phyloP scores from a whole-genome alignment of 2,329 filamentous ascomycete genomes.

The Neonectria punicea region DNA sequence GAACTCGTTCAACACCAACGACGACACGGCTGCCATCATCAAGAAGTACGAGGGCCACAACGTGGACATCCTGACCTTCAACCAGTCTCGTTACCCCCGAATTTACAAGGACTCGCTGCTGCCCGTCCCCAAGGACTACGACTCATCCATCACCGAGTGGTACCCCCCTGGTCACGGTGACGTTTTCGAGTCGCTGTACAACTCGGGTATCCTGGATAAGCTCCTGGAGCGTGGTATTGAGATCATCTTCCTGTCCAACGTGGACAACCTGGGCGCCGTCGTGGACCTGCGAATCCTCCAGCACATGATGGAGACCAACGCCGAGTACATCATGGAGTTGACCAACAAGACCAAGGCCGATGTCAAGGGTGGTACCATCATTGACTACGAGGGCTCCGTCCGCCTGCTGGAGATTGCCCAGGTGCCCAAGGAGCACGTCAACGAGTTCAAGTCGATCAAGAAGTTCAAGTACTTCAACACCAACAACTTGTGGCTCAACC shows the following conservation, averaged over 20 bases:
- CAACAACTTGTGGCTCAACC: conserved; percentile 99
- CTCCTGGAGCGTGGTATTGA: conserved; percentile 95
- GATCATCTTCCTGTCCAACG: conserved; percentile 98
- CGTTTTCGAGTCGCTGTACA: conserved; percentile 99
- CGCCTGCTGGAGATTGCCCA: conserved; percentile 98
- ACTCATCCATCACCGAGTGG: conserved; percentile 94
- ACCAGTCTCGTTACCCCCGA: conserved; percentile 98
- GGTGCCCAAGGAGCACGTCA: conserved; percentile 99
- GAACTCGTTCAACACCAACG: conserved; percentile 99
- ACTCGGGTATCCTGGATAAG: conserved; percentile 97
- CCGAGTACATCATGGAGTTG: conserved; percentile 99
- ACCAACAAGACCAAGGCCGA: conserved; percentile 99
- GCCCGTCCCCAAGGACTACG: conserved; percentile 88
- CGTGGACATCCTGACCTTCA: conserved; percentile 99
- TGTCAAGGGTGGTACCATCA: conserved; percentile 99
- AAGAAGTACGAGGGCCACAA: conserved; percentile 99
- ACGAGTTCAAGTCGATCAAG: conserved; percentile 99
- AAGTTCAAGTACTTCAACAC: conserved; percentile 99
- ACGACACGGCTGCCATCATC: conserved; percentile 98
- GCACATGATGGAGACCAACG: conserved; percentile 97
- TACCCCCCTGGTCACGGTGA: conserved; percentile 99
- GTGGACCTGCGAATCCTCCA: conserved; percentile 98
- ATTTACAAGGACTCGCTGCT: conserved; percentile 98
- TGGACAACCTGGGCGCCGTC: conserved; percentile 97
- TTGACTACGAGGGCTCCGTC: conserved; percentile 97